Percentiles rank a stretch among this genome's conserved stretches.
Evolutionary conservation across 1,139 yeast genomes (phyloP).

Genomic region (Sporopachydermia cereana): DNA sequence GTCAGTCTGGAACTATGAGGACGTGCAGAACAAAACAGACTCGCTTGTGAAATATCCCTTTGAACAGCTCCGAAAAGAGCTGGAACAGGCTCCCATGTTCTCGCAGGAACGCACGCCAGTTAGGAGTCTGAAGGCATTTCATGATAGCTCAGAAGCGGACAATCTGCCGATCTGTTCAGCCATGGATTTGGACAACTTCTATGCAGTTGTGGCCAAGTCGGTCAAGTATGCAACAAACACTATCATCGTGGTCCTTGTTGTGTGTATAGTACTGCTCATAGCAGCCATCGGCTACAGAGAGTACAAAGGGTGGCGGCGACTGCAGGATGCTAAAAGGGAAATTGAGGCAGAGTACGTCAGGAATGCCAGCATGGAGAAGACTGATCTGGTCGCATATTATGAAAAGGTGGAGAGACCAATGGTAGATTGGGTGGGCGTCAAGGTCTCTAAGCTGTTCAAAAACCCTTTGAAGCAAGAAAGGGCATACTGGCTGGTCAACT

Average conservation of each 20-base stretch:
- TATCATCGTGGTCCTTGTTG: constrained; percentile 29
- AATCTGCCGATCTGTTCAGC: too few species aligned
- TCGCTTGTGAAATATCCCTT: constrained; percentile 41
- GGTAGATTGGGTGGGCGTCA: too few species aligned
- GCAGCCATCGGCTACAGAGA: constrained; percentile 35
- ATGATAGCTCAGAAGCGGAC: too few species aligned
- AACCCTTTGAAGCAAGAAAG: too few species aligned
- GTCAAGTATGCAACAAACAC: constrained; percentile 27
- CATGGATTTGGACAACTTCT: constrained; percentile 22
- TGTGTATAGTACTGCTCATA: constrained; percentile 29
- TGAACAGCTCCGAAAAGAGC: constrained; percentile 32
- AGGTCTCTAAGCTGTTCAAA: too few species aligned
- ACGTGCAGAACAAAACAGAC: constrained; percentile 40
- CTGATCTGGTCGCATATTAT: too few species aligned
- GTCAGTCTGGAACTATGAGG: constrained; percentile 46
- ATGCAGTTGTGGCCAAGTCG: constrained; percentile 19
- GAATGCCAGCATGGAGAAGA: too few species aligned
- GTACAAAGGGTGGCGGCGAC: constrained; percentile 37
- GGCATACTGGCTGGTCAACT: constrained; percentile 8
- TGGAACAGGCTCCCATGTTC: constrained; percentile 18
- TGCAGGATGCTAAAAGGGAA: constrained; percentile 18
- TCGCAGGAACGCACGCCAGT: too few species aligned
- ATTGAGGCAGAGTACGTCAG: too few species aligned
- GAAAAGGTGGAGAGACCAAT: too few species aligned
- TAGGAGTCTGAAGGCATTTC: too few species aligned